These are phyloP conservation scores for Peterozyma xylosa DNA, from an alignment of 805 yeast species.

Conservation along the genomic window DNA sequence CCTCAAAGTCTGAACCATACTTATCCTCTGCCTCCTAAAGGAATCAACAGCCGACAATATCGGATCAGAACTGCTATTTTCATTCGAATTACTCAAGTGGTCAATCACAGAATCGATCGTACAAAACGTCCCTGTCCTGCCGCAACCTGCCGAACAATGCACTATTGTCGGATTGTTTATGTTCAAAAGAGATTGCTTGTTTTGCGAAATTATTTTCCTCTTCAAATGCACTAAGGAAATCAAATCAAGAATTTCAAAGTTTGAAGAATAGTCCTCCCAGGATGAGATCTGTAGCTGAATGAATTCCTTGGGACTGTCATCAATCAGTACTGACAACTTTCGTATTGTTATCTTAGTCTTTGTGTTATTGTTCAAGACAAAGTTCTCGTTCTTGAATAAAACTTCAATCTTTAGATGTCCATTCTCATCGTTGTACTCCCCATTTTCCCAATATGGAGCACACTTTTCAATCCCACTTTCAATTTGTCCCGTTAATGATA, in stretches of 20 bases:
- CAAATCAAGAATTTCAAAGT: constrained; percentile 48
- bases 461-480: constrained; percentile 82
- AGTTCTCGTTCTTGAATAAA: constrained; percentile 17
- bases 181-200: constrained; percentile 1
- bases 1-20: constrained; percentile 52
- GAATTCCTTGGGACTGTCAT: constrained; percentile 33
- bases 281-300: constrained; percentile 68
- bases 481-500: constrained; percentile 67
- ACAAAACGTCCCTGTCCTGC: constrained; percentile 88
- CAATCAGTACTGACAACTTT: constrained; percentile 33
- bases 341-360: constrained; percentile 26
- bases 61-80: constrained; percentile 25
- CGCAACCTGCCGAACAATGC: constrained; percentile 97
- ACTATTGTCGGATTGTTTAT: constrained; percentile 48
- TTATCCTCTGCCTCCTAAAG: constrained; percentile 43
- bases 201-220: constrained; percentile 13
- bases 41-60: constrained; percentile 37
- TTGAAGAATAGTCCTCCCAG: constrained; percentile 82
- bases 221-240: constrained; percentile 42
- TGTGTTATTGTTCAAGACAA: constrained; percentile 17
- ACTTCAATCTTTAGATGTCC: constrained; percentile 16
- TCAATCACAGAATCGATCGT: constrained; percentile 58
- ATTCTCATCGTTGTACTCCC: constrained; percentile 31
- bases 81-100: constrained; percentile 14
- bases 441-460: constrained; percentile 71